Percentiles rank a stretch among this genome's conserved stretches.
These are phyloP conservation scores for Ustilago sp. DNA, from an alignment of 1,284 basidiomycete species.

Conservation along the genomic window DNA sequence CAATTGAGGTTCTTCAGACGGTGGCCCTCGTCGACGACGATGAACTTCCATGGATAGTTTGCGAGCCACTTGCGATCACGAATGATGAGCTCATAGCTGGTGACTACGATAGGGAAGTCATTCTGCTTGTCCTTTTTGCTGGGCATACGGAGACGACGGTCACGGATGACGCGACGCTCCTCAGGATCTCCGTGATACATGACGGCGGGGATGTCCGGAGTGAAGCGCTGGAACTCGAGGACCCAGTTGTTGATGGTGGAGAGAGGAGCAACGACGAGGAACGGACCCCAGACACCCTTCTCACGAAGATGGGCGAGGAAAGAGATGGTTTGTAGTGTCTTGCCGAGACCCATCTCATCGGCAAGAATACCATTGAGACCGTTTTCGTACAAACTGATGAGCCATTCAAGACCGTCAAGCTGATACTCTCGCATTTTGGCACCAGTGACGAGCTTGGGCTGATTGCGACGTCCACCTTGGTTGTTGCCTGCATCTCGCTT, in stretches of 20 bases:
- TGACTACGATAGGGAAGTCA: constrained; percentile 76
- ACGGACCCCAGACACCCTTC: constrained; percentile 80
- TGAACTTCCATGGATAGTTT: constrained; percentile 76
- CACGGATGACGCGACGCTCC: constrained; percentile 80
- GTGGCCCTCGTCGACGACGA: constrained; percentile 96
- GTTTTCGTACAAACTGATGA: constrained; percentile 90
- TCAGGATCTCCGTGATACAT: constrained; percentile 89
- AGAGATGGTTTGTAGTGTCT: constrained; percentile 93
- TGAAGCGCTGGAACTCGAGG: constrained; percentile 84
- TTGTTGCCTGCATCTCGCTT: constrained; percentile 50
- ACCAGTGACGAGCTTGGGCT: constrained; percentile 85
- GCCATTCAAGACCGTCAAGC: constrained; percentile 94
- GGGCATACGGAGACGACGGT: constrained; percentile 36
- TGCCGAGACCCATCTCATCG: constrained; percentile 89
- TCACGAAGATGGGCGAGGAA: constrained; percentile 90
- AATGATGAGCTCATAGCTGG: constrained; percentile 94
- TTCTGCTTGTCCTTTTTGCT: constrained; percentile 37
- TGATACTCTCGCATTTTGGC: constrained; percentile 89
- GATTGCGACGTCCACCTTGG: constrained; percentile 68
- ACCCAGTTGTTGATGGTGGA: constrained; percentile 93
- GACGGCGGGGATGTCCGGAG: constrained; percentile 77
- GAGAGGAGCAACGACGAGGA: constrained; percentile 89
- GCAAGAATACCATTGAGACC: constrained; percentile 92
- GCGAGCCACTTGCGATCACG: constrained; percentile 59
- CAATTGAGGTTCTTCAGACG: constrained; percentile 92